phyloP scores from a whole-genome alignment of 148 eudicot species.

The Rhododendron kiyosumense region DNA sequence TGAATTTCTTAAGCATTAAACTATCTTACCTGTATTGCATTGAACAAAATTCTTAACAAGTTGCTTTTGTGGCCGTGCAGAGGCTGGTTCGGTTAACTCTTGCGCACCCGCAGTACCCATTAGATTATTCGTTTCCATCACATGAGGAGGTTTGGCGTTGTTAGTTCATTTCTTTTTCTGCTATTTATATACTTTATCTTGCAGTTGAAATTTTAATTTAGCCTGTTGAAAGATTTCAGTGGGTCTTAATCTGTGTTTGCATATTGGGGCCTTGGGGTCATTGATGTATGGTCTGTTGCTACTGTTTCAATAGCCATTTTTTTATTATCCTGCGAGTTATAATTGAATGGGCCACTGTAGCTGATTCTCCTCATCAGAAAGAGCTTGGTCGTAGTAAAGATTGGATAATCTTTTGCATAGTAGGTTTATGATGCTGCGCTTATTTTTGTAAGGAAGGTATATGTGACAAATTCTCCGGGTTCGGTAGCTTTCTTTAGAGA shows the following conservation, averaged over 20 bases:
- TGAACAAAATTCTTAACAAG: conserved; percentile 15
- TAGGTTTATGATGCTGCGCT: neutral
- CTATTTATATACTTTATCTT: neutral
- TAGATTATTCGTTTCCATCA: conserved; percentile 69
- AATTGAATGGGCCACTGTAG: neutral
- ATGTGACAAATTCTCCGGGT: neutral
- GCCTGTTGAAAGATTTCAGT: neutral
- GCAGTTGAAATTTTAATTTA: neutral
- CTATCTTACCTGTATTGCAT: neutral
- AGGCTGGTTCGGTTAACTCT: conserved; percentile 64
- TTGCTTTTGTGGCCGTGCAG: conserved; percentile 53
- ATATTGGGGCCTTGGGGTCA: neutral
- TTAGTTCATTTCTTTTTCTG: neutral
- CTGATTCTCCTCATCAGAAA: neutral
- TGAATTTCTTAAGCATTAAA: neutral
- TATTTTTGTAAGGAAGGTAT: neutral
- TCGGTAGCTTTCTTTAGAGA: neutral
- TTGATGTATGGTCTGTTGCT: neutral
- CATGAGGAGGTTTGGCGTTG: conserved; percentile 64
- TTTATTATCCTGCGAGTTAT: neutral
- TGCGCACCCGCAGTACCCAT: conserved; percentile 56
- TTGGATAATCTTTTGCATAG: neutral
- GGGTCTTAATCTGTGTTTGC: neutral
- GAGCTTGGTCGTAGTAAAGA: neutral
- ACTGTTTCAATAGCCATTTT: neutral